Evolutionary conservation across 225 moss, liverwort and hornwort genomes (phyloP).

Genomic region (Thuidium tamariscinum): DNA sequence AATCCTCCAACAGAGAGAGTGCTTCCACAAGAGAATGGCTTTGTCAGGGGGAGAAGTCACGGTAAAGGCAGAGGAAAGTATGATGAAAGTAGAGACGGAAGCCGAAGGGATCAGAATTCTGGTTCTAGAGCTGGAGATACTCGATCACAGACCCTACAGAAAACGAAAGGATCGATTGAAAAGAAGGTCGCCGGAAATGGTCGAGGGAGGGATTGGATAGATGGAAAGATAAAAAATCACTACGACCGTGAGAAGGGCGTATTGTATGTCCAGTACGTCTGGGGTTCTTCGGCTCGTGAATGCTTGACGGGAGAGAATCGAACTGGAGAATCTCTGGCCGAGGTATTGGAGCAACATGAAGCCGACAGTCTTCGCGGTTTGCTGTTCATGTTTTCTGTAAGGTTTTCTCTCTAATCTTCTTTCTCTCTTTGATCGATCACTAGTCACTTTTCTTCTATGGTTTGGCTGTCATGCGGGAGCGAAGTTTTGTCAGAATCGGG

Average conservation of each 20-base stretch:
- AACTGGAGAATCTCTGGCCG: constrained; percentile 40
- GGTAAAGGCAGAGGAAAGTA: constrained; percentile 24
- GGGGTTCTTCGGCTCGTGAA: constrained; percentile 59
- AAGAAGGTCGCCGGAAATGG: constrained; percentile 18
- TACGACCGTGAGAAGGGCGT: constrained; percentile 84
- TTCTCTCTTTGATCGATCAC: constrained; percentile 1
- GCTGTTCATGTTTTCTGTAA: constrained; percentile 99
- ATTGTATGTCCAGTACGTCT: constrained; percentile 79
- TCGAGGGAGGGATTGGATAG: constrained; percentile 42
- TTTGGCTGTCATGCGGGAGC: background rate
- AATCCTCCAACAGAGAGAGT: background rate
- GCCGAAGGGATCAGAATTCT: constrained; percentile 10
- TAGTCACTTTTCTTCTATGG: background rate
- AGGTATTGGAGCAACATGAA: constrained; percentile 69
- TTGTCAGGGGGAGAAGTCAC: constrained; percentile 9
- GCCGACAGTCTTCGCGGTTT: constrained; percentile 79
- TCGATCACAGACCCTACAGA: background rate
- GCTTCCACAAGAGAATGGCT: constrained; percentile 5
- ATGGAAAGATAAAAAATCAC: constrained; percentile 67
- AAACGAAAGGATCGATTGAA: constrained; percentile 14
- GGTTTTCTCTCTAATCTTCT: constrained; percentile 56
- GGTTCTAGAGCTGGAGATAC: constrained; percentile 7
- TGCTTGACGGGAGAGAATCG: constrained; percentile 30
- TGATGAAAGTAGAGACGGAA: constrained; percentile 10
- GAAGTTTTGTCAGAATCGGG: background rate